A percentile compares a stretch with the other conserved stretches of the same genome.
These are phyloP conservation scores for Phytophthora pinifolia DNA, from an alignment of 352 stramenopile genomes.

Conservation along the genomic window DNA sequence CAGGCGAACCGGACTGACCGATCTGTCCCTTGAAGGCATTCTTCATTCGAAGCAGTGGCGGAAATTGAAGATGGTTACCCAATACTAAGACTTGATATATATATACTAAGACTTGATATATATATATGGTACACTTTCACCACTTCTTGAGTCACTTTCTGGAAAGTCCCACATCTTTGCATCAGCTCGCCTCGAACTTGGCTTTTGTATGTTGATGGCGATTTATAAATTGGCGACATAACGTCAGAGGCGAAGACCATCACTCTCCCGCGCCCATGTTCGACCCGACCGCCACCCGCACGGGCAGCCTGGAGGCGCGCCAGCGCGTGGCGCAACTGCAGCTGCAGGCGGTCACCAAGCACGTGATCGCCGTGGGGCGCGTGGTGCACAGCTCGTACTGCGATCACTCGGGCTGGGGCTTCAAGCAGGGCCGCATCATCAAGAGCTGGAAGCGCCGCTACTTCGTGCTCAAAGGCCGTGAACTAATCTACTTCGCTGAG, in stretches of 20 bases:
- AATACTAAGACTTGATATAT: no score
- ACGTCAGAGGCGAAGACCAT: background rate
- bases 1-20: no score
- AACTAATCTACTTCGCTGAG: slow-evolving; percentile 81
- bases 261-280: slow-evolving; percentile 23
- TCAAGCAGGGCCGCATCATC: slow-evolving; percentile 82
- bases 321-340: slow-evolving; percentile 36
- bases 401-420: slow-evolving; percentile 75
- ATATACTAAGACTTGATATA: no score
- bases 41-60: no score
- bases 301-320: slow-evolving; percentile 27
- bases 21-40: no score
- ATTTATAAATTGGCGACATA: slow-evolving; percentile 6
- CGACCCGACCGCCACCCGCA: slow-evolving; percentile 18
- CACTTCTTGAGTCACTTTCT: no score
- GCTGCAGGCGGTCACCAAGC: slow-evolving; percentile 39
- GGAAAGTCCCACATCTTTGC: no score
- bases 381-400: slow-evolving; percentile 66
- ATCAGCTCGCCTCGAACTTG: no score
- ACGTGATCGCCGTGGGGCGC: slow-evolving; percentile 46
- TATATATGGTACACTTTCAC: no score
- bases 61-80: no score
- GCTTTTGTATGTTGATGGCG: no score
- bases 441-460: slow-evolving; percentile 85
- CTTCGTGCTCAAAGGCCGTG: slow-evolving; percentile 75